Evolutionary conservation across 2,329 filamentous ascomycete genomes (phyloP), one percentile per base, ranked within the genome.

Genomic region (Talaromyces pinophilus): DNA sequence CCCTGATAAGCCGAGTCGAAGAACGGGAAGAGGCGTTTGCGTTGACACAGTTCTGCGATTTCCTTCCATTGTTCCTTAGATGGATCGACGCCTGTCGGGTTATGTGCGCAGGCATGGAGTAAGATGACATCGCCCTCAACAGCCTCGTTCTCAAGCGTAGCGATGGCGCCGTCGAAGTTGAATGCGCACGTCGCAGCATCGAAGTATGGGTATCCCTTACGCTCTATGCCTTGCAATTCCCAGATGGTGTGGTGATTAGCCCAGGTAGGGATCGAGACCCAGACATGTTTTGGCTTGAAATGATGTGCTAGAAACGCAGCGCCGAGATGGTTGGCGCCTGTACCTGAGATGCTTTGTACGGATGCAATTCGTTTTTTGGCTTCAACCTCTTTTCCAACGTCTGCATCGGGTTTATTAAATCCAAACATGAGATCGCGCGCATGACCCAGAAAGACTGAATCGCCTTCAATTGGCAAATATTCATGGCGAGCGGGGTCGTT

Each of bases 1-100:
- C 95, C 95, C 81, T 98, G 95, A 83, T 99, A 99, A 64, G 94
- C 94, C 67, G 88, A 92, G 84, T 99, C 95, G 81, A 99, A 98
- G 87, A 98, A 97, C 72, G 94, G 94, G 82, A 98, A 96, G 79
- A 96, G 92, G 71, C 88, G 88, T 84, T 92, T 95, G 75, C 87
- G 80, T 75, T 87, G 87, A 77, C 97, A 89, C 52, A 97, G 78
- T 54, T 85, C 82, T 61, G 93, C 92, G 67, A 98, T 87, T 81
- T 93, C 87, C 78, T 90, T 91, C 95, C 95, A 99, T 82, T 99
- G 94, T 66, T 93, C 92, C 72, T 90, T 85, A 59, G 91, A 96
- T 11, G 93, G 93, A 80, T 99, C 95, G 69, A 97, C 92, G 67
- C 95, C 95, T 1, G 95, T 99, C 38, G 95, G 95, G 83, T 99